A percentile compares a stretch with the other conserved stretches of the same genome.
Evolutionary conservation across 1,139 yeast genomes (phyloP).

Genomic region (Nakaseomyces bracarensis): DNA sequence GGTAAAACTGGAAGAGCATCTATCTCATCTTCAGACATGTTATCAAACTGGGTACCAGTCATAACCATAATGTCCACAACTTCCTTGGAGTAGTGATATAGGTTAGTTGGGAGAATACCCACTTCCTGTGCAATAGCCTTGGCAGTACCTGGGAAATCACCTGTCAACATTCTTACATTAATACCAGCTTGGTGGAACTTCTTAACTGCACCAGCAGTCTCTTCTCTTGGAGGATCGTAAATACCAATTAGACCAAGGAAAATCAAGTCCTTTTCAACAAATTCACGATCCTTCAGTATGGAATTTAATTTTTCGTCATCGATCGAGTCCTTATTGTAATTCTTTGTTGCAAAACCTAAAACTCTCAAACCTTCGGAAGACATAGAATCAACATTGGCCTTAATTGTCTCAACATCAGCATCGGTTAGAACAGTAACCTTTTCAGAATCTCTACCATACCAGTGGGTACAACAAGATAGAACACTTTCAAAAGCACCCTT

Average conservation of each 20-base stretch:
- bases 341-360: slow-evolving; percentile 59
- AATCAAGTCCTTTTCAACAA: slow-evolving; percentile 65
- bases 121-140: slow-evolving; percentile 82
- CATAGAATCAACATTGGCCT: slow-evolving; percentile 51
- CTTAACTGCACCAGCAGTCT: slow-evolving; percentile 66
- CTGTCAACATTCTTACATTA: slow-evolving; percentile 96
- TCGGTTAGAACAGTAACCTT: slow-evolving; percentile 45
- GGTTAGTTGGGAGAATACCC: slow-evolving; percentile 72
- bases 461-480: slow-evolving; percentile 52
- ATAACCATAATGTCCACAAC: slow-evolving; percentile 58
- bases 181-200: slow-evolving; percentile 85
- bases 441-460: slow-evolving; percentile 47
- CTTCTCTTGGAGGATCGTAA: slow-evolving; percentile 95
- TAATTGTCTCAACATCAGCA: slow-evolving; percentile 40
- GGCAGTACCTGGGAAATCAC: slow-evolving; percentile 93
- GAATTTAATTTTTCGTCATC: slow-evolving; percentile 17
- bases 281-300: slow-evolving; percentile 20
- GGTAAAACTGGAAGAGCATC: slow-evolving; percentile 70
- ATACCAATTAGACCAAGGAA: slow-evolving; percentile 87
- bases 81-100: slow-evolving; percentile 64
- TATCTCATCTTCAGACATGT: slow-evolving; percentile 58
- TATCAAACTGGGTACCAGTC: slow-evolving; percentile 78
- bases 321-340: slow-evolving; percentile 38
- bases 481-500: slow-evolving; percentile 89
- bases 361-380: slow-evolving; percentile 87